These are phyloP conservation scores for Magnusiomyces ingens DNA, from an alignment of 1,139 yeast species.

Conservation along the genomic window DNA sequence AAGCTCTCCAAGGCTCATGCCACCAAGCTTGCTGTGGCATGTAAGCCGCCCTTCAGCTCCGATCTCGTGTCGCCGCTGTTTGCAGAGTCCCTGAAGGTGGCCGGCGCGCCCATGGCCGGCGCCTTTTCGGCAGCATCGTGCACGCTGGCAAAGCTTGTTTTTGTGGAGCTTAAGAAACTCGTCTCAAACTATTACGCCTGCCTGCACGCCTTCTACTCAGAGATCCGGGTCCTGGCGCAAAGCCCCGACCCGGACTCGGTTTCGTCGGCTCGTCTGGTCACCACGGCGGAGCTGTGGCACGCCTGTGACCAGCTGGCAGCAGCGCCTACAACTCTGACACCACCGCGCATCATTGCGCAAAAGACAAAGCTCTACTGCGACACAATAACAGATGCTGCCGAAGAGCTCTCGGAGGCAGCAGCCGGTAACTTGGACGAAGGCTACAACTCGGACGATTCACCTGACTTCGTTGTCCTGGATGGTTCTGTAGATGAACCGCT, in stretches of 20 bases:
- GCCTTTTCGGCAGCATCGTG: background rate
- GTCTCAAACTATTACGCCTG: background rate
- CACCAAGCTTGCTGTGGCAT: conserved; percentile 72
- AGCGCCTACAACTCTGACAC: conserved; percentile 6
- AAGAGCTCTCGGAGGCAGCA: conserved; percentile 9
- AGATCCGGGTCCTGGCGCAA: background rate
- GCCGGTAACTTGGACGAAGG: conserved; percentile 6
- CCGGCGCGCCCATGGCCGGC: conserved; percentile 14
- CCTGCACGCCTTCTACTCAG: background rate
- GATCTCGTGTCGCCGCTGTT: conserved; percentile 41
- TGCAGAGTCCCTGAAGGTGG: conserved; percentile 14
- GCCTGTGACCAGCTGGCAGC: conserved; percentile 12
- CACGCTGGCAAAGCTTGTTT: conserved; percentile 2
- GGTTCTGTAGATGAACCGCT: background rate
- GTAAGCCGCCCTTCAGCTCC: conserved; percentile 54
- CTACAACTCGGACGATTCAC: conserved; percentile 1
- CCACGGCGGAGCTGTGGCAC: conserved; percentile 15
- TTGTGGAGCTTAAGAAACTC: conserved; percentile 5
- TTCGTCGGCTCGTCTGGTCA: conserved; percentile 7
- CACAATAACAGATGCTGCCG: conserved; percentile 9
- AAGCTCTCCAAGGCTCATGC: conserved; percentile 66
- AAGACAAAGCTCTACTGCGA: conserved; percentile 8
- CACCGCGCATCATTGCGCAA: conserved; percentile 12
- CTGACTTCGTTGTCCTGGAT: background rate
- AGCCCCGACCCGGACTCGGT: background rate